A percentile compares a stretch with the other conserved stretches of the same genome.
Evolutionary conservation across 805 yeast species (phyloP).

Genomic region (Wilhelminamyces savonicus): DNA sequence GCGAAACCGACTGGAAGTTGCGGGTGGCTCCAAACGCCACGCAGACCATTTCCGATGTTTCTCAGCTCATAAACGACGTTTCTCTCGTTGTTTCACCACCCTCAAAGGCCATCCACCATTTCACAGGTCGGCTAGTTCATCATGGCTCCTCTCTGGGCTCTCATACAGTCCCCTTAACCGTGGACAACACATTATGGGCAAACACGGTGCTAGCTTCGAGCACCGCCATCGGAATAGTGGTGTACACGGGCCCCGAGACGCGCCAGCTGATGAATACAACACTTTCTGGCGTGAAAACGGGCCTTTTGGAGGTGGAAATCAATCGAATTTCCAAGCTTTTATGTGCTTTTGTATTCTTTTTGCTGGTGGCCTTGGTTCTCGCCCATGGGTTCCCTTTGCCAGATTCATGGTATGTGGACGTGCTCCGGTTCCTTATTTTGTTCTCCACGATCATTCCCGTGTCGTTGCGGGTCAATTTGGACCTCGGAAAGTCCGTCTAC

Average conservation of each 20-base stretch:
- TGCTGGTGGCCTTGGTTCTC: slow-evolving; percentile 72
- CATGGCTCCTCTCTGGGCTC: slow-evolving; percentile 26
- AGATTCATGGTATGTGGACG: slow-evolving; percentile 79
- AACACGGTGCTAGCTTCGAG: slow-evolving; percentile 96
- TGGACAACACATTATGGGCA: slow-evolving; percentile 97
- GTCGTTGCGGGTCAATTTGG: slow-evolving; percentile 87
- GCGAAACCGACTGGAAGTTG: slow-evolving; percentile 98
- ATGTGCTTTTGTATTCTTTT: slow-evolving; percentile 76
- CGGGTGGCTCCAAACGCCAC: slow-evolving; percentile 72
- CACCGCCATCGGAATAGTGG: slow-evolving; percentile 77
- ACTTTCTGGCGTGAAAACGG: slow-evolving; percentile 78
- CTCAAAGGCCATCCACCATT: slow-evolving; percentile 72
- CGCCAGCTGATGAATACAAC: slow-evolving; percentile 94
- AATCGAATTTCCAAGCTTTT: slow-evolving; percentile 81
- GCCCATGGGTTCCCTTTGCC: slow-evolving; percentile 64
- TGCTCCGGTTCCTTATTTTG: slow-evolving; percentile 82
- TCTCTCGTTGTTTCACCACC: slow-evolving; percentile 74
- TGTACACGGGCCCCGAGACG: slow-evolving; percentile 90
- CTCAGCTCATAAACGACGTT: slow-evolving; percentile 44
- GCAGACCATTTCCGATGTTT: slow-evolving; percentile 45
- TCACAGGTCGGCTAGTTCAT: slow-evolving; percentile 65
- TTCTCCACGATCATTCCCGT: slow-evolving; percentile 97
- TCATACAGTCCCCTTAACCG: too few species aligned
- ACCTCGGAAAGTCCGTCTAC: slow-evolving; percentile 91
- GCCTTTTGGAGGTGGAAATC: slow-evolving; percentile 85